These are phyloP conservation scores for Datura wrightii DNA, from an alignment of 257 asterid species.

Conservation along the genomic window DNA sequence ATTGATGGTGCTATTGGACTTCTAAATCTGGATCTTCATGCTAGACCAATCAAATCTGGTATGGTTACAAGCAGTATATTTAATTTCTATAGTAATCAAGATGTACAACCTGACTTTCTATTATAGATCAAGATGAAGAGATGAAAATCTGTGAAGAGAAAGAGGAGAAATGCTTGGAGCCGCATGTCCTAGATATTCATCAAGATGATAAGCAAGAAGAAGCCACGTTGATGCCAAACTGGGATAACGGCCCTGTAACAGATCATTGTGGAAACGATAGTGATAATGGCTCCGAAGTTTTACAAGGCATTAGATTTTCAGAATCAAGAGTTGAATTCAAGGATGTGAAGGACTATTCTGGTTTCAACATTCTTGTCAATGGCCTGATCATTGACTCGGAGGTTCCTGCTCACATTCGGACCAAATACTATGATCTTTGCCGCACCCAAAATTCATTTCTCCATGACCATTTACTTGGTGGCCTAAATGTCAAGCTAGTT, in stretches of 20 bases:
- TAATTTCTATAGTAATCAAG: neutral
- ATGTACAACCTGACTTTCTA: neutral
- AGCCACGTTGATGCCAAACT: constrained; percentile 29
- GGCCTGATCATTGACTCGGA: constrained; percentile 58
- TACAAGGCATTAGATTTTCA: constrained; percentile 43
- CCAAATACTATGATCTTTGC: constrained; percentile 65
- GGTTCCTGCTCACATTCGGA: constrained; percentile 44
- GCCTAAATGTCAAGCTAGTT: constrained; percentile 58
- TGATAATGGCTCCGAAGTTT: constrained; percentile 40
- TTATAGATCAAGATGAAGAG: constrained; percentile 31
- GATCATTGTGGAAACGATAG: constrained; percentile 28
- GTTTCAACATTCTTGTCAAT: constrained; percentile 56
- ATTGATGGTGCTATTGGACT: constrained; percentile 52
- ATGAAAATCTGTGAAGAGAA: constrained; percentile 31
- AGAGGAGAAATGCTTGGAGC: constrained; percentile 1
- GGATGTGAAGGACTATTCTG: constrained; percentile 50
- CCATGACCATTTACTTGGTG: constrained; percentile 53
- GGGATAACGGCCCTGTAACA: constrained; percentile 25
- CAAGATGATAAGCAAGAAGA: constrained; percentile 33
- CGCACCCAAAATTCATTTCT: constrained; percentile 55
- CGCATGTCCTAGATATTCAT: constrained; percentile 29
- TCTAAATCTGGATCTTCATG: constrained; percentile 45
- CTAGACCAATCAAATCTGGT: constrained; percentile 40
- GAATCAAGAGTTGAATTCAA: constrained; percentile 41
- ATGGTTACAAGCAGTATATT: constrained; percentile 25